Percentiles rank a stretch among this genome's conserved stretches.
phyloP scores from a whole-genome alignment of 495 filamentous ascomycete genomes.

The Daldinia childiae region DNA sequence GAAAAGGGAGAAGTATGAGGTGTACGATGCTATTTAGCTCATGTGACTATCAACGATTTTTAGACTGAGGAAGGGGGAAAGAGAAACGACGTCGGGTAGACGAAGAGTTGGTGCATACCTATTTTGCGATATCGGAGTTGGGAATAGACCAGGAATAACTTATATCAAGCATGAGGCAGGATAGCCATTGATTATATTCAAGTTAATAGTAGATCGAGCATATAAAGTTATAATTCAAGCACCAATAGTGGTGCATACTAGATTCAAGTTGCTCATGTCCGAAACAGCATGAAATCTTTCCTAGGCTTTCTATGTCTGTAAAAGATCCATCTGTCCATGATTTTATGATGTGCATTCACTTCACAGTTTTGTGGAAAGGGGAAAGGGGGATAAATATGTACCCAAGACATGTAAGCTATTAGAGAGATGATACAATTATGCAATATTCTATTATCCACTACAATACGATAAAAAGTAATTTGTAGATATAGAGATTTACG shows the following conservation, averaged over 20 bases:
- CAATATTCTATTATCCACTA: neutral
- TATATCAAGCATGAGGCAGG: neutral
- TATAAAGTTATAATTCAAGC: neutral
- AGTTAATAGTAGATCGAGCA: neutral
- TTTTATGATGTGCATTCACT: neutral
- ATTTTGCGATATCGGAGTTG: neutral
- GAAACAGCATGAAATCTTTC: too few species aligned
- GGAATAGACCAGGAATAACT: neutral
- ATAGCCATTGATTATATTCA: neutral
- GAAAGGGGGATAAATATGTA: too few species aligned
- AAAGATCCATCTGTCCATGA: too few species aligned
- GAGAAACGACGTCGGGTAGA: neutral
- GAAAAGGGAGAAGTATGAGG: neutral
- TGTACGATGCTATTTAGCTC: constrained; percentile 14
- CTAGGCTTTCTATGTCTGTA: too few species aligned
- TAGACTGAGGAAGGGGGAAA: neutral
- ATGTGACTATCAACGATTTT: neutral
- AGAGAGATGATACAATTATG: too few species aligned
- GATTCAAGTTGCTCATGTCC: too few species aligned
- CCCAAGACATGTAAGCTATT: too few species aligned
- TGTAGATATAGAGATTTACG: neutral
- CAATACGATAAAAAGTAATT: neutral
- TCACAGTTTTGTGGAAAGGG: too few species aligned
- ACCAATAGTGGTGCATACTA: neutral
- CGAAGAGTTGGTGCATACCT: neutral